Percentiles rank a stretch among this genome's conserved stretches.
phyloP scores from a whole-genome alignment of 2,329 filamentous ascomycete genomes.

The Lasiodiplodia citricola region DNA sequence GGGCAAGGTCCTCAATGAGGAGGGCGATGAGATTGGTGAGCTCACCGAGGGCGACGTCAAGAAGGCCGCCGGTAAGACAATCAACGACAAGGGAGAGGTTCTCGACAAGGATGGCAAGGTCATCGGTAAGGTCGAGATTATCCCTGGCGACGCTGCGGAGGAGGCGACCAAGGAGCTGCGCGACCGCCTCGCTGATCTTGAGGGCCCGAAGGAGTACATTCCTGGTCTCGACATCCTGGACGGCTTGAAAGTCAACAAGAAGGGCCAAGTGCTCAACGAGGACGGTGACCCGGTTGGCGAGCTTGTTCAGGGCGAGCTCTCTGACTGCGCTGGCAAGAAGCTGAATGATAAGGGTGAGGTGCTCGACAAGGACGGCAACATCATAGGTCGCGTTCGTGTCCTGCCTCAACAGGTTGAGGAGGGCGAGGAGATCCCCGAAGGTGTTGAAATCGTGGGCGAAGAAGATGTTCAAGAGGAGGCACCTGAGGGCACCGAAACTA shows the following conservation, averaged over 20 bases:
- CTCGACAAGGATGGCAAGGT: slow-evolving; percentile 57
- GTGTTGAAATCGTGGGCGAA: slow-evolving; percentile 37
- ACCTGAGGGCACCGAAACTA: slow-evolving; percentile 40
- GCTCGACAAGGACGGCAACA: slow-evolving; percentile 66
- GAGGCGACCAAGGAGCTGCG: slow-evolving; percentile 55
- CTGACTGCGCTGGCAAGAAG: slow-evolving; percentile 69
- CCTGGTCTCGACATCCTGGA: slow-evolving; percentile 56
- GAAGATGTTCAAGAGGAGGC: slow-evolving; percentile 36
- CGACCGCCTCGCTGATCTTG: slow-evolving; percentile 52
- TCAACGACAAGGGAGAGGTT: slow-evolving; percentile 58
- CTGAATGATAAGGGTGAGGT: slow-evolving; percentile 69
- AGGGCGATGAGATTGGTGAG: slow-evolving; percentile 58
- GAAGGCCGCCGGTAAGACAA: slow-evolving; percentile 53
- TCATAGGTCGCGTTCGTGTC: slow-evolving; percentile 66
- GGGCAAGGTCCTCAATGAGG: slow-evolving; percentile 57
- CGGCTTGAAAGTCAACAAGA: slow-evolving; percentile 64
- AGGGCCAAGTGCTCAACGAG: slow-evolving; percentile 59
- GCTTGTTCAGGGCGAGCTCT: slow-evolving; percentile 62
- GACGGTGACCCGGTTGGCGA: slow-evolving; percentile 61
- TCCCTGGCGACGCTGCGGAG: slow-evolving; percentile 57
- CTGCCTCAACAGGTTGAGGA: slow-evolving; percentile 48
- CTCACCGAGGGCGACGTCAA: slow-evolving; percentile 53
- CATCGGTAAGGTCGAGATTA: slow-evolving; percentile 55
- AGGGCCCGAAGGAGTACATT: slow-evolving; percentile 40
- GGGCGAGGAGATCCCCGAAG: slow-evolving; percentile 31